Percentiles rank a stretch among this genome's conserved stretches.
Conservation (phyloP, 306 rosid genomes). For the Canavalia gladiata region DNA sequence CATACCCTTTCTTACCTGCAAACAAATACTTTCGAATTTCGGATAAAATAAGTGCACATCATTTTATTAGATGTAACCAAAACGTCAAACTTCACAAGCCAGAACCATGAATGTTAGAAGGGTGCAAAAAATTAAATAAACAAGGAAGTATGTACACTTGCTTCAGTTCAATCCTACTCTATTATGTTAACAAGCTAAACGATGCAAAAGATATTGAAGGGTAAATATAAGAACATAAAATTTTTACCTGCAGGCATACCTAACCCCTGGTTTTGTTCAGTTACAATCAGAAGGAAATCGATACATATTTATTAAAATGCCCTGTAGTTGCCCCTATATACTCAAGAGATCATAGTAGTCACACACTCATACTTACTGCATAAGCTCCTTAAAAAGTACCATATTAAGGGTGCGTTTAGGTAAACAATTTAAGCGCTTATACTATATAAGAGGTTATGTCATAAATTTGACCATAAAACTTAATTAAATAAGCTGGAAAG, state of each 20-base stretch:
- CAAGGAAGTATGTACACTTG: neutral
- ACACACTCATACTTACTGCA: neutral
- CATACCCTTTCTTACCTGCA: conserved; percentile 90
- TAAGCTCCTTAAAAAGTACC: neutral
- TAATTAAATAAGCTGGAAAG: too few species aligned
- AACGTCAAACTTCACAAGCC: conserved; percentile 1
- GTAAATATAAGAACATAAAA: neutral
- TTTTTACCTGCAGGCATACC: neutral
- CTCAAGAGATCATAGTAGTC: neutral
- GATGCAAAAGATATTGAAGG: neutral
- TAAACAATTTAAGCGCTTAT: too few species aligned
- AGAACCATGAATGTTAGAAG: neutral
- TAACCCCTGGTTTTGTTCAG: conserved; percentile 15
- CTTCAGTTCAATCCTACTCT: neutral
- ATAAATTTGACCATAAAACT: too few species aligned
- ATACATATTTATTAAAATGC: conserved; percentile 6
- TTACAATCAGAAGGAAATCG: neutral
- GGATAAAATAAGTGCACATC: neutral
- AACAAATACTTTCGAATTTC: conserved; percentile 14
- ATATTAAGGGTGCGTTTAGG: too few species aligned
- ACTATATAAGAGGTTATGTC: too few species aligned
- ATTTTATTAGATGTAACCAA: neutral
- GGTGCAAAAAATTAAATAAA: conserved; percentile 14
- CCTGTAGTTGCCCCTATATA: neutral
- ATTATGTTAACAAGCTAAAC: neutral